Conservation (phyloP, 805 yeast genomes). For the Nakazawaea pomicola region DNA sequence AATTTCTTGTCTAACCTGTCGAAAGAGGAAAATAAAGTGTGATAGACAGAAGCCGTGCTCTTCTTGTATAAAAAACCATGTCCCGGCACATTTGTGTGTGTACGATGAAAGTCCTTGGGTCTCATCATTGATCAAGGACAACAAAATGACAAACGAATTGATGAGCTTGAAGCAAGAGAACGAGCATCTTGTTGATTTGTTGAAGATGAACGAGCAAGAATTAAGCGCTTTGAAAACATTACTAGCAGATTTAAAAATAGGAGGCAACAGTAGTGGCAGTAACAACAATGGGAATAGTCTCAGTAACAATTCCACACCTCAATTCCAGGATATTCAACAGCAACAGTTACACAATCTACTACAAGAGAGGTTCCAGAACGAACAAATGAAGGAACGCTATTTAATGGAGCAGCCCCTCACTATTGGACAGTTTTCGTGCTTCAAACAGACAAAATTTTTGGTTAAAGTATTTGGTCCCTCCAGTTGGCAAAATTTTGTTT, state of each 20-base stretch:
- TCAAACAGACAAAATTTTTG: constrained; percentile 5
- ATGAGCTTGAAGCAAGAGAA: constrained; percentile 11
- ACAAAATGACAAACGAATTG: constrained; percentile 11
- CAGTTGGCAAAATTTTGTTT: constrained; percentile 11
- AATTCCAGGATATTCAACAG: neutral
- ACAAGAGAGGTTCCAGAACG: neutral
- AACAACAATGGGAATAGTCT: neutral
- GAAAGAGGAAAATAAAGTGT: constrained; percentile 27
- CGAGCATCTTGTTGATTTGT: constrained; percentile 8
- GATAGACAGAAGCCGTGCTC: constrained; percentile 27
- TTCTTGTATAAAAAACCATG: constrained; percentile 21
- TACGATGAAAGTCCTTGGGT: constrained; percentile 13
- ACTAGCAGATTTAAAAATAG: constrained; percentile 1
- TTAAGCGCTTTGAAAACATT: constrained; percentile 7
- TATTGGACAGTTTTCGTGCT: constrained; percentile 9
- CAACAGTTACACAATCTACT: neutral
- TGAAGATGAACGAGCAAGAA: constrained; percentile 12
- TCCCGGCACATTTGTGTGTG: constrained; percentile 12
- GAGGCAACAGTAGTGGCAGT: neutral
- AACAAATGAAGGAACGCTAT: neutral
- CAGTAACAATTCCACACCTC: neutral
- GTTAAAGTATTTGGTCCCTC: constrained; percentile 12
- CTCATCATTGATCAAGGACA: constrained; percentile 12
- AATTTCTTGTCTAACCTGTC: constrained; percentile 25
- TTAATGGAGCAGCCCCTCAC: constrained; percentile 8